Evolutionary conservation across 371 early-diverging fungal species (phyloP).

Genomic region (Apophysomyces trapeziformis): DNA sequence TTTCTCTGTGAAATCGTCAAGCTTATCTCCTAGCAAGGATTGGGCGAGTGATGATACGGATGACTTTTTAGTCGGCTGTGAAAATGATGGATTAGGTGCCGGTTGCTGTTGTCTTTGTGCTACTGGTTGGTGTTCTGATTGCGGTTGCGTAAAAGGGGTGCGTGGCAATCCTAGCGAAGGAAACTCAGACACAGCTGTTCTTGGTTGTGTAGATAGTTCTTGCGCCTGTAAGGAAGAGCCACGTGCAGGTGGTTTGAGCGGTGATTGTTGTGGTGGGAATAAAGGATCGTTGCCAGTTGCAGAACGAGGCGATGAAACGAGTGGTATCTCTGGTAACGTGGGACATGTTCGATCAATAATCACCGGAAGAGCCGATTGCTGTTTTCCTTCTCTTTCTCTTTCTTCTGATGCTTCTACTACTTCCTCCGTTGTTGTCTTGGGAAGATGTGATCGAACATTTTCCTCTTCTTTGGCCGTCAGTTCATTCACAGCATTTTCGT

Average conservation of each 20-base stretch:
- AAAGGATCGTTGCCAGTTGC: background rate
- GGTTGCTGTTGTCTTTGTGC: background rate
- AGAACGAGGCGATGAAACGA: background rate
- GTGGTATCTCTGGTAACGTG: background rate
- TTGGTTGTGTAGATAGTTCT: background rate
- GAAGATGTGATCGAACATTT: background rate
- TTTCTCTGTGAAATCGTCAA: constrained; percentile 50
- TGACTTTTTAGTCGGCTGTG: constrained; percentile 14
- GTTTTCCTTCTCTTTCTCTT: too few relatives aligned
- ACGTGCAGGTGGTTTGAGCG: background rate
- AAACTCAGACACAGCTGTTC: background rate
- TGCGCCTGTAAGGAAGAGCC: background rate
- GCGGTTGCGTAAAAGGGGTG: background rate
- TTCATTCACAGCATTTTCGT: background rate
- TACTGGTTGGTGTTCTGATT: background rate
- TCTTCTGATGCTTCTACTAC: background rate
- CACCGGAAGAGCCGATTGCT: background rate
- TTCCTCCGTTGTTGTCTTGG: background rate
- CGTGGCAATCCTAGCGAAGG: background rate
- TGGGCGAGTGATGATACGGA: constrained; percentile 39
- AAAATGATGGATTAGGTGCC: background rate
- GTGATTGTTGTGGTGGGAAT: background rate
- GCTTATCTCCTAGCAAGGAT: constrained; percentile 40
- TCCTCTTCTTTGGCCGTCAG: background rate
- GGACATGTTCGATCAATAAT: background rate